Conservation (phyloP, 2,329 filamentous ascomycete species). For the Arachnopeziza araneosa region DNA sequence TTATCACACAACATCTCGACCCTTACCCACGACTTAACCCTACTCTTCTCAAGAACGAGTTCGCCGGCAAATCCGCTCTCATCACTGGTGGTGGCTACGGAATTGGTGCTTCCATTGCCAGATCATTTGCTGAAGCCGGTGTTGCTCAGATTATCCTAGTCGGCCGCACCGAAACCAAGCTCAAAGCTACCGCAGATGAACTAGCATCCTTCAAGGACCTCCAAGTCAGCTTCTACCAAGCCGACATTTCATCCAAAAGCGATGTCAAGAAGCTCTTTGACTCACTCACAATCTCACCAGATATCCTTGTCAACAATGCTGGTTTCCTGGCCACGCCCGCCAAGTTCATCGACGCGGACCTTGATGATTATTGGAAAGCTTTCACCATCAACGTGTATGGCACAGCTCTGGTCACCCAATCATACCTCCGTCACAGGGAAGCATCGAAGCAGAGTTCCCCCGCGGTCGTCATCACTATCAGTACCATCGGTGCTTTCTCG, state of each 20-base stretch:
- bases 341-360: neutral
- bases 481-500: neutral
- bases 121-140: neutral
- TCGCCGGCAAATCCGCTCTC: constrained; percentile 27
- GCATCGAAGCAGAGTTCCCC: neutral
- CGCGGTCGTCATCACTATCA: neutral
- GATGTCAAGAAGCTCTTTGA: neutral
- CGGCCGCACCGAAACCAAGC: neutral
- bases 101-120: neutral
- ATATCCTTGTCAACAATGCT: constrained; percentile 7
- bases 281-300: neutral
- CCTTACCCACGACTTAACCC: neutral
- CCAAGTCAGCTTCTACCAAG: neutral
- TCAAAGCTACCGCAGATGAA: neutral
- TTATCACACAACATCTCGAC: neutral
- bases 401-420: neutral
- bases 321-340: constrained; percentile 2
- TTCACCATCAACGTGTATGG: constrained; percentile 8
- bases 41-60: constrained; percentile 36
- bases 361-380: constrained; percentile 5
- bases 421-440: neutral
- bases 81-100: constrained; percentile 6
- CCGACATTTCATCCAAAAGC: neutral
- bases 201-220: neutral
- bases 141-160: constrained; percentile 1